Base-by-base conservation (phyloP, 768 basidiomycete species). In the Amanita thiersii region DNA sequence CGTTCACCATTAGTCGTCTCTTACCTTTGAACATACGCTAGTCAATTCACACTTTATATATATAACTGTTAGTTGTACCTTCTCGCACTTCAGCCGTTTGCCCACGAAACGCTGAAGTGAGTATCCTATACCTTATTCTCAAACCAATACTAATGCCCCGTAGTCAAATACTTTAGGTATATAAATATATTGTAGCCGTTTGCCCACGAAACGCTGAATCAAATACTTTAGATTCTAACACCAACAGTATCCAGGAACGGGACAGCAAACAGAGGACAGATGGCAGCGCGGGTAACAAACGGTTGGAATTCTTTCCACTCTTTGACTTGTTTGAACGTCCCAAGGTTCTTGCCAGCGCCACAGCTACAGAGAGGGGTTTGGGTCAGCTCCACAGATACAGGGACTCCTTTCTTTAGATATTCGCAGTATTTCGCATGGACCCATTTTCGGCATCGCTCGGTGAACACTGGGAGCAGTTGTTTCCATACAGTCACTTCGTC, bases 371-470 rank as follows among this genome's bases (percentile, higher is more conserved):
- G 42, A 2, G 58, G 57, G 11, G 41, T 37, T 24, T 46, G 38
- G 15, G 50, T 53, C 44, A 50, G 47, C 18, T 51, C 48, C n/a
- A 40, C 40, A 5, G 52, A 49, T 7, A 59, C 48, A 3, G 61
- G 58, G 11, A 59, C 40, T 17, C 25, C 35, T 15, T 18, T 17
- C 12, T 40, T 7, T 1, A 31, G 21, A 42, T 61, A 61, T 45
- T 57, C 59, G 48, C 62, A 63, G 19, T 48, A 39, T 5, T 34
- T 21, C 5, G 21, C 31, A 46, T 62, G 62, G 12, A 37, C 31
- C 60, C 59, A 61, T 7, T 37, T 28, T 17, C 54, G 50, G 36
- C 57, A 56, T 26, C 56, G 50, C 45, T 62, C 61, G 14, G 52
- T 57, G 18, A 57, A 47, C 5, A 53, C 58, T 23, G 60, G 60